Percentiles rank a stretch among this genome's conserved stretches.
These are phyloP conservation scores for Myriangium duriaei DNA, from an alignment of 2,329 filamentous ascomycete genomes.

Conservation along the genomic window DNA sequence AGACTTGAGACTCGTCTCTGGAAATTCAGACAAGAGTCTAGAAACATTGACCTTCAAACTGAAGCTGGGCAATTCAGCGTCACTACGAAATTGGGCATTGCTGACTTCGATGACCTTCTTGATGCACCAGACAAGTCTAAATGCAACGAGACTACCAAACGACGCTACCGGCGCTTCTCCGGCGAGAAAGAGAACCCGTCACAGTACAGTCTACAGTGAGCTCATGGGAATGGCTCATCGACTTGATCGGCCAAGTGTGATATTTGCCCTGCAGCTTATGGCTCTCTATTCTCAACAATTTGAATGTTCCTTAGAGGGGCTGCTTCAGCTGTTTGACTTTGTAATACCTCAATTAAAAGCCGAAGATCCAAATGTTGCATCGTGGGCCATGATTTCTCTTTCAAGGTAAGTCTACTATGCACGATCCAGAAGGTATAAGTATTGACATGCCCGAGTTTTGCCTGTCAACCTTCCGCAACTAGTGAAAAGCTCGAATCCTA, in stretches of 20 bases:
- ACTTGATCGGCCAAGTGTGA: conserved; percentile 21
- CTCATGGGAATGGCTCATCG: conserved; percentile 17
- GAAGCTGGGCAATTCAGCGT: neutral
- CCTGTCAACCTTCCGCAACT: conserved; percentile 31
- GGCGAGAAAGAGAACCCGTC: neutral
- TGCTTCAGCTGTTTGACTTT: conserved; percentile 1
- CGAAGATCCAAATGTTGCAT: conserved; percentile 53
- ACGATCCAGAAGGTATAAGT: conserved; percentile 12
- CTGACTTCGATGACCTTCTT: neutral
- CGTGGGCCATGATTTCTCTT: conserved; percentile 77
- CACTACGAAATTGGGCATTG: neutral
- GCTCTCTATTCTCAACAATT: conserved; percentile 5
- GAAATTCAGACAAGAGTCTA: no score
- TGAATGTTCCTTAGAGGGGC: neutral
- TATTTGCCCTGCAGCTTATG: conserved; percentile 3
- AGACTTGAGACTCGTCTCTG: conserved; percentile 46
- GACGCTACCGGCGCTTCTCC: no score
- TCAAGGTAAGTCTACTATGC: conserved; percentile 49
- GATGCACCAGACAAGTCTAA: neutral
- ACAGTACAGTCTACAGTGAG: neutral
- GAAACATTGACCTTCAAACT: neutral
- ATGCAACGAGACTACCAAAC: no score
- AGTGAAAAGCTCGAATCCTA: conserved; percentile 30
- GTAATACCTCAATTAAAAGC: conserved; percentile 34
- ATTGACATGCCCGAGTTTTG: conserved; percentile 30